Conservation (phyloP, 1,284 basidiomycete species). For the Moesziomyces antarcticus region DNA sequence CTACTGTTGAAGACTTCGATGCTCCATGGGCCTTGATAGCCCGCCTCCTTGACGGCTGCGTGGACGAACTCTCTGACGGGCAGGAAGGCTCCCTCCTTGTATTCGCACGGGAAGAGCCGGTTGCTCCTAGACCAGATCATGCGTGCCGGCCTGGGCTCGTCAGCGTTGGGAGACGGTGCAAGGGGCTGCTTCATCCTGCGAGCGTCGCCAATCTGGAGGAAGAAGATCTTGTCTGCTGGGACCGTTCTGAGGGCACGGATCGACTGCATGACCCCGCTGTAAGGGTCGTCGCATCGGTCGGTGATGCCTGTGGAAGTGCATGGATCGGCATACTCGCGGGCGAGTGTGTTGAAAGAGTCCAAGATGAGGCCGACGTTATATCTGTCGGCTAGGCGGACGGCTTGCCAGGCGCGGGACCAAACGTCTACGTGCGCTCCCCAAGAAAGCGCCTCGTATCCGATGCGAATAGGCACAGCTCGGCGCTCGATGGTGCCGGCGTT, state of each 20-base stretch:
- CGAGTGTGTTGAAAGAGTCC: constrained; percentile 69
- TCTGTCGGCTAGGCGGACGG: constrained; percentile 59
- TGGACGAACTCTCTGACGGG: constrained; percentile 65
- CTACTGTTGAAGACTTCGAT: constrained; percentile 68
- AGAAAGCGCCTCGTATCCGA: constrained; percentile 60
- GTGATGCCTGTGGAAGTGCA: constrained; percentile 52
- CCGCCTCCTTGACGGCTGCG: constrained; percentile 59
- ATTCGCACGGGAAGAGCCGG: constrained; percentile 68
- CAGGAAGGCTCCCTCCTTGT: constrained; percentile 65
- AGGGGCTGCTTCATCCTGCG: constrained; percentile 47
- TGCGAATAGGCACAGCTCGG: constrained; percentile 33
- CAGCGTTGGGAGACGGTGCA: constrained; percentile 52
- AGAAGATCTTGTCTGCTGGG: constrained; percentile 62
- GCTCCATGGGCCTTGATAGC: constrained; percentile 67
- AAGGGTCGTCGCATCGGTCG: constrained; percentile 35
- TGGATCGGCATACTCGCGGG: constrained; percentile 65
- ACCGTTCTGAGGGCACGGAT: constrained; percentile 33
- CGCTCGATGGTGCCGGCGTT: constrained; percentile 18
- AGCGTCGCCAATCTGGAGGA: constrained; percentile 69
- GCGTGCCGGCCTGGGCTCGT: constrained; percentile 64
- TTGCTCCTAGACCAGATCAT: constrained; percentile 68
- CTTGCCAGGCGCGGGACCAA: constrained; percentile 67
- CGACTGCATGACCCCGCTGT: constrained; percentile 50
- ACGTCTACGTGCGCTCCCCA: constrained; percentile 59
- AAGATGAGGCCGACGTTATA: constrained; percentile 68